Base-by-base conservation (phyloP, 2,329 filamentous ascomycete genomes). In the Sporothrix luriei region DNA sequence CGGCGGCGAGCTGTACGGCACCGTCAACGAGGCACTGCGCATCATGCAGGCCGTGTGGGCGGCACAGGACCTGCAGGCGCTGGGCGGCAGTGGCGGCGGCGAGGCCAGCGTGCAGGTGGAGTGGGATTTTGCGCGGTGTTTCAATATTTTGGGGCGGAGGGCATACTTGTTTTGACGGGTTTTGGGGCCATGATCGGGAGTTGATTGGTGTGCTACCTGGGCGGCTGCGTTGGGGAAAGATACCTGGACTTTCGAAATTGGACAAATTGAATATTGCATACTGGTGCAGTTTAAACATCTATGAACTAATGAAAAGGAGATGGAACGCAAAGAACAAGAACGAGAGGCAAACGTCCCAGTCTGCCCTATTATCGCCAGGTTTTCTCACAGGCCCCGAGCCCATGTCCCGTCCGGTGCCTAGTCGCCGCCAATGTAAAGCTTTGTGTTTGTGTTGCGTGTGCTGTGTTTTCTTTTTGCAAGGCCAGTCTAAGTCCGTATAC, bases 41-140 rank as follows among this genome's bases (percentile, higher is more conserved):
- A 78, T 84, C 26, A 82, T 84, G 80, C 81, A 84, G 73, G 77
- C 76, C 40, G 81, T 84, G 0, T 85, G 83, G 83, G 64, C 78
- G 1, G 76, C 78, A 2, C 74, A 74, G 33, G 75, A 80, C 10
- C 78, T 59, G 55, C 55, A 59, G 55, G 55, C 55, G 55, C 19
- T 40, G 29, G 55, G 55, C 9, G 55, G 29, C 16, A 19, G 77
- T 10, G 73, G 78, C 11, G 73, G 78, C 67, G 78, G 80, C 11
- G 80, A 82, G 64, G 38, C 62, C 16, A 64, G 71, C 14, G 79
- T 80, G 52, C 24, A 55, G 67, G 79, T 80, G 72, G 78, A 75
- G 24, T 84, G 81, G 82, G 82, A 83, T 68, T 72, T 83, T 55
- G 77, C 77, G 16, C 79, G 78, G 68, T 84, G 81, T 71, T 75